Percentiles rank a stretch among this genome's conserved stretches.
These are phyloP conservation scores for Pseudozyma tsukubaensis DNA, from an alignment of 1,284 basidiomycete genomes.

Conservation along the genomic window DNA sequence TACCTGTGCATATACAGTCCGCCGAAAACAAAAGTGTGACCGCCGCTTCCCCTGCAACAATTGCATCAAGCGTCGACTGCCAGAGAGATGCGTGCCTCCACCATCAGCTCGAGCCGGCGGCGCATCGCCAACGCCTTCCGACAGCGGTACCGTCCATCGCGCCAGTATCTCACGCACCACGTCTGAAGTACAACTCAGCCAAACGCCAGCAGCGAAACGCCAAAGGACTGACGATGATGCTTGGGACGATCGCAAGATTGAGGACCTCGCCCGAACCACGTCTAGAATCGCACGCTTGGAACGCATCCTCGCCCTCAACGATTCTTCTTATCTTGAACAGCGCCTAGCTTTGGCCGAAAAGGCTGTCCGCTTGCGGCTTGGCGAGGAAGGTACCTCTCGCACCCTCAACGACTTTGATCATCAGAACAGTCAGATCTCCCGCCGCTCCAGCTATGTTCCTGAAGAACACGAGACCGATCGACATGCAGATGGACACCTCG, in stretches of 20 bases:
- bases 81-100: constrained; percentile 48
- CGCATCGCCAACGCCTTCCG: constrained; percentile 34
- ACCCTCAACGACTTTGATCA: constrained; percentile 5
- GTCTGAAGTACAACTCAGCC: constrained; percentile 24
- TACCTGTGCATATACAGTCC: constrained; percentile 18
- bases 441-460: constrained; percentile 31
- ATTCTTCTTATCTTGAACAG: constrained; percentile 43
- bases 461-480: constrained; percentile 41
- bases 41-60: constrained; percentile 55
- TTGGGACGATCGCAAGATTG: constrained; percentile 47
- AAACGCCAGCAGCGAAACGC: constrained; percentile 16
- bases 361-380: constrained; percentile 29
- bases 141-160: constrained; percentile 21
- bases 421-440: constrained; percentile 13
- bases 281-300: constrained; percentile 41
- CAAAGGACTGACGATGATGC: constrained; percentile 26
- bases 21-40: constrained; percentile 57
- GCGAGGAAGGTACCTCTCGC: constrained; percentile 19
- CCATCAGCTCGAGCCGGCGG: constrained; percentile 22
- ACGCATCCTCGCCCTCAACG: constrained; percentile 41
- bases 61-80: constrained; percentile 51
- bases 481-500: constrained; percentile 41
- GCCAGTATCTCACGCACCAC: constrained; percentile 28
- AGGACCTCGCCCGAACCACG: constrained; percentile 43
- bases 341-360: constrained; percentile 44